Percentiles rank a stretch among this genome's conserved stretches.
phyloP scores from a whole-genome alignment of 2,329 filamentous ascomycete genomes.

The Aureobasidium musti region DNA sequence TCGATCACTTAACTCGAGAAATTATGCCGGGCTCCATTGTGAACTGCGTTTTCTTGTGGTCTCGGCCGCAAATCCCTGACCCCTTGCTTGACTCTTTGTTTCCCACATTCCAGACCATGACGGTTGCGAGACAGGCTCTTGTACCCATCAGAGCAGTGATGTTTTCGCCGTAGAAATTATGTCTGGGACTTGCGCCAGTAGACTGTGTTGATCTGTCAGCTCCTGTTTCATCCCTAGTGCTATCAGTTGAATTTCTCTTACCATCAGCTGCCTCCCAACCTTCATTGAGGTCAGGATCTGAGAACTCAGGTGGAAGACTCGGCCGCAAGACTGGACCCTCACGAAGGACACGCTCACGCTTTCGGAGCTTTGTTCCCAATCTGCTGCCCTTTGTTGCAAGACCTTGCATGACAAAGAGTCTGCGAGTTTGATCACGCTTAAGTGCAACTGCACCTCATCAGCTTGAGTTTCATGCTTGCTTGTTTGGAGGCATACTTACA shows the following conservation, averaged over 20 bases:
- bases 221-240: background rate
- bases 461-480: background rate
- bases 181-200: conserved; percentile 10
- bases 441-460: conserved; percentile 14
- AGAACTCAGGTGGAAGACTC: conserved; percentile 2
- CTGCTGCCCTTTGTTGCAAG: conserved; percentile 16
- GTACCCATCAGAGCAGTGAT: background rate
- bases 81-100: conserved; percentile 18
- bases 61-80: background rate
- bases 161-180: conserved; percentile 1
- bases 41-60: background rate
- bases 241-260: background rate
- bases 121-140: background rate
- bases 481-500: conserved; percentile 1
- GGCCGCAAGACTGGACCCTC: background rate
- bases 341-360: conserved; percentile 6
- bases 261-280: conserved; percentile 1
- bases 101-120: conserved; percentile 1
- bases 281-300: conserved; percentile 18
- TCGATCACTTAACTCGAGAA: background rate
- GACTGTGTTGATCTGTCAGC: conserved; percentile 2
- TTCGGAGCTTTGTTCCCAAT: conserved; percentile 20
- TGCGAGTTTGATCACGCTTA: conserved; percentile 7
- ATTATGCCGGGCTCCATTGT: background rate
- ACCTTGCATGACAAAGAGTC: conserved; percentile 21